phyloP scores from a whole-genome alignment of 73 alveolate species.

The Tetrahymena elliotti region DNA sequence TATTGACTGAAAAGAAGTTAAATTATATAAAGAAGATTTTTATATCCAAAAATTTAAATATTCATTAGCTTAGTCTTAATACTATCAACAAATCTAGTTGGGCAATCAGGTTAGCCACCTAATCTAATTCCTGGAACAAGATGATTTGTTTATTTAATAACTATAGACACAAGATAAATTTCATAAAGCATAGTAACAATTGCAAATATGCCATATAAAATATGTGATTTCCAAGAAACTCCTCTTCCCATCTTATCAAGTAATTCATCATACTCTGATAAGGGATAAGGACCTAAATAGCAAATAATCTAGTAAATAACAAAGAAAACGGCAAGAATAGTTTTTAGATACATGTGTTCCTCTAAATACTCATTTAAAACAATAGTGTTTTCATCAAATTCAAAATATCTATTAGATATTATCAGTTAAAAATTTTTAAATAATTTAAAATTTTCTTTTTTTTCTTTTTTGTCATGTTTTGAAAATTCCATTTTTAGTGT shows the following conservation, averaged over 20 bases:
- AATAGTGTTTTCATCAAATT: background rate
- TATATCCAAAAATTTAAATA: background rate
- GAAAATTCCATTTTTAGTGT: background rate
- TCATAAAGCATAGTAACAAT: background rate
- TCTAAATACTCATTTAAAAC: background rate
- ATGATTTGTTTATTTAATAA: background rate
- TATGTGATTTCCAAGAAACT: background rate
- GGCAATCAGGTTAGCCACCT: background rate
- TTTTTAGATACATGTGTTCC: background rate
- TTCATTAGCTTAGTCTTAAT: background rate
- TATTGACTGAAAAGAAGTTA: background rate
- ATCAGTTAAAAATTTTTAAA: too few relatives aligned
- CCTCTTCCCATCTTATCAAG: background rate
- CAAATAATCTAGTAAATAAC: background rate
- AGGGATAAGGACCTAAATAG: background rate
- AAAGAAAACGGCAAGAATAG: background rate
- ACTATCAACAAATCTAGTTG: background rate
- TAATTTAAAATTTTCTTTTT: too few relatives aligned
- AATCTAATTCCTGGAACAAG: background rate
- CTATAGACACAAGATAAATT: background rate
- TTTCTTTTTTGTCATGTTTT: too few relatives aligned
- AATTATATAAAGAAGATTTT: background rate
- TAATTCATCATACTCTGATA: background rate
- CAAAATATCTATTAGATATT: background rate
- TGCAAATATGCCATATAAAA: background rate